Conservation (phyloP, 2,329 filamentous ascomycete genomes). For the Chalaropsis ovoidea region DNA sequence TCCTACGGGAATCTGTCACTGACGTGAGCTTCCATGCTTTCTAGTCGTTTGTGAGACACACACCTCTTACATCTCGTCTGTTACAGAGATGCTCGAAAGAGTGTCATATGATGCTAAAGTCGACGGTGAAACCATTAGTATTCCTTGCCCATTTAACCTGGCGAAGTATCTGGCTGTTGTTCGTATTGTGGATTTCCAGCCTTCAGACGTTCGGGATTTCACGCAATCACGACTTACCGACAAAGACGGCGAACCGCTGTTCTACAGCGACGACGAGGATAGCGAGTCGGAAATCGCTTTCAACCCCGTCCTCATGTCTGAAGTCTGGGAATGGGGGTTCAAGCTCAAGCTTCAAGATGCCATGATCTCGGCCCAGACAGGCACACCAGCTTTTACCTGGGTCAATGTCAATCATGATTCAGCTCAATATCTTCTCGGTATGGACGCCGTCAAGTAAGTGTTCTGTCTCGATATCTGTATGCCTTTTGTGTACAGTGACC, state of each 20-base stretch:
- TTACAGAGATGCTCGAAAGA: constrained; percentile 31
- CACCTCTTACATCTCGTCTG: constrained; percentile 9
- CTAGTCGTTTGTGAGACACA: constrained; percentile 30
- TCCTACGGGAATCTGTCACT: neutral
- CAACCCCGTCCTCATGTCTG: constrained; percentile 28
- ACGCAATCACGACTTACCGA: constrained; percentile 38
- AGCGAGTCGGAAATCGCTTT: constrained; percentile 25
- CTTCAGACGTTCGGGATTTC: constrained; percentile 61
- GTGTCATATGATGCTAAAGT: neutral
- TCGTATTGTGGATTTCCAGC: constrained; percentile 74
- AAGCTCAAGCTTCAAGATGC: constrained; percentile 67
- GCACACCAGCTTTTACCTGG: constrained; percentile 39
- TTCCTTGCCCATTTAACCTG: constrained; percentile 63
- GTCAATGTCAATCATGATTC: constrained; percentile 54
- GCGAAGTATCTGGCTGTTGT: constrained; percentile 58
- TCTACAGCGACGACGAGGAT: constrained; percentile 35
- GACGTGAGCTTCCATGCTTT: neutral
- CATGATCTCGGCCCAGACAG: neutral
- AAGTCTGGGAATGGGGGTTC: constrained; percentile 74
- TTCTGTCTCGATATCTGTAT: neutral
- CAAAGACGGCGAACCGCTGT: constrained; percentile 43
- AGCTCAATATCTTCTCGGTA: constrained; percentile 40
- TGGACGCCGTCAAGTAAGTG: constrained; percentile 40
- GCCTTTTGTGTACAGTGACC: neutral
- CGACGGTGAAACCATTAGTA: constrained; percentile 26